Evolutionary conservation across 257 asterid species (phyloP).

Genomic region (Thymus mandschuricus): DNA sequence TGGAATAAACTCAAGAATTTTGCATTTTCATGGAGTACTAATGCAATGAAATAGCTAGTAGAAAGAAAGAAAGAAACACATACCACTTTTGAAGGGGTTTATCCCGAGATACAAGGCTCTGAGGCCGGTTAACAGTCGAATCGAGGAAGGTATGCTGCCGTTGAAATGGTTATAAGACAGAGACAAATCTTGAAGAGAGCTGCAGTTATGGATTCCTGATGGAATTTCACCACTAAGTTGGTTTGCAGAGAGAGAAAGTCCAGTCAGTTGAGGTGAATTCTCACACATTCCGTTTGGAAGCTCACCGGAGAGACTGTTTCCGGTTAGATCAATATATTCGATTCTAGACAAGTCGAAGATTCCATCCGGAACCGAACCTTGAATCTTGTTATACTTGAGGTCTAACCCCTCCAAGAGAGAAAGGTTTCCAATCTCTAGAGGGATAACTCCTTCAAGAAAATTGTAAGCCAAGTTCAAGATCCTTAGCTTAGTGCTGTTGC

Average conservation of each 20-base stretch:
- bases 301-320: slow-evolving; percentile 36
- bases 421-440: slow-evolving; percentile 38
- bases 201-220: slow-evolving; percentile 38
- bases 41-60: background rate
- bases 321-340: slow-evolving; percentile 31
- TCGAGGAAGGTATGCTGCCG: slow-evolving; percentile 40
- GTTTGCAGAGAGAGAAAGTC: slow-evolving; percentile 31
- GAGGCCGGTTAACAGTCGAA: slow-evolving; percentile 31
- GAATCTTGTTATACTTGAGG: slow-evolving; percentile 32
- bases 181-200: slow-evolving; percentile 19
- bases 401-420: slow-evolving; percentile 31
- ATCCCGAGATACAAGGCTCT: slow-evolving; percentile 30
- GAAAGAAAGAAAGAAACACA: background rate
- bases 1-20: background rate
- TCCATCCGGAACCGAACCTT: slow-evolving; percentile 35
- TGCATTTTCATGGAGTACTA: no score
- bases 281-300: slow-evolving; percentile 33
- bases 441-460: slow-evolving; percentile 43
- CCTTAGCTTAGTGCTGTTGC: slow-evolving; percentile 44
- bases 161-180: slow-evolving; percentile 38
- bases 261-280: slow-evolving; percentile 12
- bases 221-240: slow-evolving; percentile 40
- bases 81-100: slow-evolving; percentile 39
- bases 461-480: slow-evolving; percentile 37
- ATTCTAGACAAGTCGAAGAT: slow-evolving; percentile 39